phyloP scores from a whole-genome alignment of 257 asterid species.

The Haberlea rhodopensis region DNA sequence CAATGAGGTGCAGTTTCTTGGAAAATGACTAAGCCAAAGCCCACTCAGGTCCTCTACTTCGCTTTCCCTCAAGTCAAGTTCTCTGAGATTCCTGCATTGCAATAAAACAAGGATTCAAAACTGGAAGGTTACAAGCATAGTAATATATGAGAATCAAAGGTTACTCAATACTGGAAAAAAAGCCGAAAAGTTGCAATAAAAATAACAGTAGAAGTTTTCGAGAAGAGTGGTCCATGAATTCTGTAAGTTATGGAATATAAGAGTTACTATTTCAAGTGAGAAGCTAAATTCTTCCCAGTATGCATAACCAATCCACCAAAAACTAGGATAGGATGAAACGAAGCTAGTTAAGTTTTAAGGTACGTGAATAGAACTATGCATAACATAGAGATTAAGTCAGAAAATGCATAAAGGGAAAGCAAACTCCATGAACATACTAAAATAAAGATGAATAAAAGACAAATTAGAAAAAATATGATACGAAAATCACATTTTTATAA shows the following conservation, averaged over 20 bases:
- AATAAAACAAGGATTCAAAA: conserved; percentile 7
- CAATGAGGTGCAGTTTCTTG: conserved; percentile 53
- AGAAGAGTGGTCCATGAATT: not conserved
- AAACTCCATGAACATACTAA: not conserved
- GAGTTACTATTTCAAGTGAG: not conserved
- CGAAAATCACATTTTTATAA: too few species aligned
- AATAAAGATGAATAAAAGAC: too few species aligned
- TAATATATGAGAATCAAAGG: not conserved
- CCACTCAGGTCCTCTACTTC: conserved; percentile 69
- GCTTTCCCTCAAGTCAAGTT: conserved; percentile 64
- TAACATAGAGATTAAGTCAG: too few species aligned
- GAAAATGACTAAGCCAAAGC: conserved; percentile 72
- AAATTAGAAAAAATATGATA: not conserved
- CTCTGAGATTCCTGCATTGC: conserved; percentile 53
- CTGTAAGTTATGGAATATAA: not conserved
- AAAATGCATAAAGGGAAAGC: not conserved
- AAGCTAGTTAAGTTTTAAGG: too few species aligned
- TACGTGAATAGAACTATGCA: too few species aligned
- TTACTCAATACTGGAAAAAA: not conserved
- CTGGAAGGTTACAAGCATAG: not conserved
- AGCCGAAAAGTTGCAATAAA: not conserved
- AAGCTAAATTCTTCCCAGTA: not conserved
- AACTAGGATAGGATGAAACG: not conserved
- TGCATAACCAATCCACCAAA: not conserved
- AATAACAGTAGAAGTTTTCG: not conserved